These are phyloP conservation scores for Cyathus striatus DNA, from an alignment of 768 basidiomycete genomes.

Conservation along the genomic window DNA sequence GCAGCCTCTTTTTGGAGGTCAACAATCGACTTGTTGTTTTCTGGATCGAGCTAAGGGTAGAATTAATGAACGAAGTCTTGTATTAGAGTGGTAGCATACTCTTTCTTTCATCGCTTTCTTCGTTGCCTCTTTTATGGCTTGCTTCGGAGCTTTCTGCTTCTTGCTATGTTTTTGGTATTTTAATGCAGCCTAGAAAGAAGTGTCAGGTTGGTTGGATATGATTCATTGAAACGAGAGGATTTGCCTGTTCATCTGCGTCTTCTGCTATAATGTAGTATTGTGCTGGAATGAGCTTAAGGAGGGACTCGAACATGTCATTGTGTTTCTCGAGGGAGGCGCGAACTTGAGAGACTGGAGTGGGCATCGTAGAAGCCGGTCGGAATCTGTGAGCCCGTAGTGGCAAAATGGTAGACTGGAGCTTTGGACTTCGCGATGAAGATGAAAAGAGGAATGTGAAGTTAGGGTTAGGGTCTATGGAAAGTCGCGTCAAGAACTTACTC, in stretches of 20 bases:
- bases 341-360: not conserved
- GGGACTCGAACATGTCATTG: slow-evolving; percentile 80
- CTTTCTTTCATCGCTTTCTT: slow-evolving; percentile 88
- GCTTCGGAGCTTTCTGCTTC: slow-evolving; percentile 77
- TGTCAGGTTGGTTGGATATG: not conserved
- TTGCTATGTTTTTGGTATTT: slow-evolving; percentile 89
- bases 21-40: slow-evolving; percentile 70
- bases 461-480: no score
- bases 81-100: slow-evolving; percentile 33
- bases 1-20: slow-evolving; percentile 65
- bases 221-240: slow-evolving; percentile 7
- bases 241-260: slow-evolving; percentile 64
- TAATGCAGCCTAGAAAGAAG: slow-evolving; percentile 36
- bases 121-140: slow-evolving; percentile 82
- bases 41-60: slow-evolving; percentile 76
- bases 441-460: no score
- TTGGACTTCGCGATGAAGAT: no score
- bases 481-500: no score
- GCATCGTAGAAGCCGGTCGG: no score
- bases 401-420: no score
- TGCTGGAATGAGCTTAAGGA: slow-evolving; percentile 83
- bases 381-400: no score
- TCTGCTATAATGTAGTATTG: slow-evolving; percentile 81
- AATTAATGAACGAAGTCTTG: slow-evolving; percentile 1
- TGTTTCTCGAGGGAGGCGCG: slow-evolving; percentile 66